phyloP scores from a whole-genome alignment of 768 basidiomycete species.

The Gymnopilus dilepis region DNA sequence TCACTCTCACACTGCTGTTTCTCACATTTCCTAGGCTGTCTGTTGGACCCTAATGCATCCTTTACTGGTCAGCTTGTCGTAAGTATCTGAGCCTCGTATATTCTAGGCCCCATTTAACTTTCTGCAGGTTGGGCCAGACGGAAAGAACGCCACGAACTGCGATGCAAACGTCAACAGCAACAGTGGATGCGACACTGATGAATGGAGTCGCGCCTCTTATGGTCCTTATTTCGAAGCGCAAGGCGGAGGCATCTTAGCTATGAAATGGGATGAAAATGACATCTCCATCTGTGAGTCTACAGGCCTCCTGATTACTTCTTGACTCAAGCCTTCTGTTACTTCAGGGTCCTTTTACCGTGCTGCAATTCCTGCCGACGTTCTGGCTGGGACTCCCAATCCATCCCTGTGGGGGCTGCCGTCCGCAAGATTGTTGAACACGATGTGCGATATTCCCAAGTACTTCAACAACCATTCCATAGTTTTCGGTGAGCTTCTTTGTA shows the following conservation, averaged over 20 bases:
- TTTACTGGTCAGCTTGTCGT: slow-evolving; percentile 32
- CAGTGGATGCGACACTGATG: slow-evolving; percentile 77
- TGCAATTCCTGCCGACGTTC: slow-evolving; percentile 73
- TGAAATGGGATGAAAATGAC: slow-evolving; percentile 85
- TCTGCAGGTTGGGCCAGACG: slow-evolving; percentile 47
- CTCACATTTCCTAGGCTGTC: slow-evolving; percentile 24
- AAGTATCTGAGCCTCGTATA: not conserved
- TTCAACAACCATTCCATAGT: slow-evolving; percentile 77
- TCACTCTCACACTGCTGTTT: not conserved
- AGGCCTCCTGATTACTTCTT: not conserved
- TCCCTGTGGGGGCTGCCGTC: slow-evolving; percentile 72
- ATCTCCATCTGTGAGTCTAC: slow-evolving; percentile 73
- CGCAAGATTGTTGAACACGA: slow-evolving; percentile 59
- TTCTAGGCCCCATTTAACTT: not conserved
- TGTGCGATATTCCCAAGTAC: slow-evolving; percentile 62
- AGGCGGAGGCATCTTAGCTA: slow-evolving; percentile 85
- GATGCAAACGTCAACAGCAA: slow-evolving; percentile 57
- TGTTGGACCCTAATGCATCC: slow-evolving; percentile 27
- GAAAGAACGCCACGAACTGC: slow-evolving; percentile 56
- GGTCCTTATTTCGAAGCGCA: slow-evolving; percentile 81
- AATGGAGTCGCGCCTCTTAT: slow-evolving; percentile 84
- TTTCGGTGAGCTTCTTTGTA: slow-evolving; percentile 61
- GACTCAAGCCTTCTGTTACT: slow-evolving; percentile 10
- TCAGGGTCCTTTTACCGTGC: slow-evolving; percentile 86
- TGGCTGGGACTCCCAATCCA: slow-evolving; percentile 65